Evolutionary conservation across 2,329 filamentous ascomycete species (phyloP).

Genomic region (Cryphonectria nitschkei): DNA sequence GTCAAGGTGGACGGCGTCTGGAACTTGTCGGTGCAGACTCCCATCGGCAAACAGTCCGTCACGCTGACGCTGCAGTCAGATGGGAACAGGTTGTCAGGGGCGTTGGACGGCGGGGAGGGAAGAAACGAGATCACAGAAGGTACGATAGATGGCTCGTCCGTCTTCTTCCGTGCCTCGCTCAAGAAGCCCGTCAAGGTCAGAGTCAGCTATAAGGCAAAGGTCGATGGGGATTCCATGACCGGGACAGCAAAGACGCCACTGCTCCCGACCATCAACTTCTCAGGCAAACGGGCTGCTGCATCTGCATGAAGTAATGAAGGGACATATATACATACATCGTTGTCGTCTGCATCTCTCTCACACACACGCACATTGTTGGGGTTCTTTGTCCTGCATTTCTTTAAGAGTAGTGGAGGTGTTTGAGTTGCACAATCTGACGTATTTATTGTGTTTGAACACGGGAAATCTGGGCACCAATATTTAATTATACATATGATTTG

Average conservation of each 20-base stretch:
- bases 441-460: too few relatives aligned
- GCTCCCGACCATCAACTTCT: slow-evolving; percentile 19
- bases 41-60: slow-evolving; percentile 16
- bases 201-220: slow-evolving; percentile 24
- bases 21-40: slow-evolving; percentile 14
- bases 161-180: slow-evolving; percentile 18
- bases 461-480: background rate
- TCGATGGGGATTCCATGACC: slow-evolving; percentile 15
- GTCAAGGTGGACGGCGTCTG: slow-evolving; percentile 19
- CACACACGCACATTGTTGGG: too few relatives aligned
- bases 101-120: slow-evolving; percentile 21
- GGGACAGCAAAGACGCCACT: slow-evolving; percentile 21
- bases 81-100: slow-evolving; percentile 18
- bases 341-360: background rate
- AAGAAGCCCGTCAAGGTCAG: slow-evolving; percentile 24
- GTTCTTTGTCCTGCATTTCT: background rate
- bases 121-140: slow-evolving; percentile 20
- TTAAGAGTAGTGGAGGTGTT: background rate
- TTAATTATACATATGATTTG: background rate
- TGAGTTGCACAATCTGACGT: background rate
- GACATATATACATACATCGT: background rate
- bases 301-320: background rate
- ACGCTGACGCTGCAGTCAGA: slow-evolving; percentile 17
- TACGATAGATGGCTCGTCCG: slow-evolving; percentile 19
- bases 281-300: slow-evolving; percentile 7